Base-by-base conservation (phyloP, 306 rosid species). In the Alnus glutinosa region DNA sequence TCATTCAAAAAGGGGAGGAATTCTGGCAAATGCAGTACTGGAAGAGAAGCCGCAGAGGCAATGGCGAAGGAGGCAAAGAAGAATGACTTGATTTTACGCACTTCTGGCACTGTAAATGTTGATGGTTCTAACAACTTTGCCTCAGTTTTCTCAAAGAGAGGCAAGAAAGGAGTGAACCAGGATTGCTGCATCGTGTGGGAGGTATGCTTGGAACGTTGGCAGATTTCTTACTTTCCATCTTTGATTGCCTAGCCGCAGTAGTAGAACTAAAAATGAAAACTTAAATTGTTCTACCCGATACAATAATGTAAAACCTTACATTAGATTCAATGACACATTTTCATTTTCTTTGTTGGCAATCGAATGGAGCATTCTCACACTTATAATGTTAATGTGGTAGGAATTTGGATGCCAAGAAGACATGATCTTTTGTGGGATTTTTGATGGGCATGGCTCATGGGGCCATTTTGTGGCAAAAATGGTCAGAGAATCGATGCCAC, bases 171-270 rank as follows among this genome's bases (percentile, higher is more conserved):
- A 71, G 50, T 83, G 59, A 95, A 95, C 86, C 98, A 95, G 71
- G 98, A 95, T 86, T 91, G 98, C 89, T 92, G 92, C 92, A 44
- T 92, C 75, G 98, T 92, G 28, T 95, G 98, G 98, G 98, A 95
- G 98, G 98, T 92, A 91, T 63, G 81, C 77, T 71, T 4, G 48
- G 36, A 62, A 48, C 63, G 30, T 50, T 30, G 7, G 46, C 44
- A 7, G 9, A 48, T 70, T 77, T 69, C 34, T 72, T 34, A 48
- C 55, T 13, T 15, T 52, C 32, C 37, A 48, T 37, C 10, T 28
- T 71, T 71, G 4, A 48, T 15, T 37, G 12, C 28, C 71, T 66
- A 66, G 49, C 42, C 12, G 18, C 0, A 48, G 51, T 23, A 52
- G 64, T 23, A 19, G 64, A 58, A 3, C 64, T 58, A 58, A 19